Percentiles rank a stretch among this genome's conserved stretches.
phyloP scores from a whole-genome alignment of 345 rosid species.

The Dimocarpus longan region DNA sequence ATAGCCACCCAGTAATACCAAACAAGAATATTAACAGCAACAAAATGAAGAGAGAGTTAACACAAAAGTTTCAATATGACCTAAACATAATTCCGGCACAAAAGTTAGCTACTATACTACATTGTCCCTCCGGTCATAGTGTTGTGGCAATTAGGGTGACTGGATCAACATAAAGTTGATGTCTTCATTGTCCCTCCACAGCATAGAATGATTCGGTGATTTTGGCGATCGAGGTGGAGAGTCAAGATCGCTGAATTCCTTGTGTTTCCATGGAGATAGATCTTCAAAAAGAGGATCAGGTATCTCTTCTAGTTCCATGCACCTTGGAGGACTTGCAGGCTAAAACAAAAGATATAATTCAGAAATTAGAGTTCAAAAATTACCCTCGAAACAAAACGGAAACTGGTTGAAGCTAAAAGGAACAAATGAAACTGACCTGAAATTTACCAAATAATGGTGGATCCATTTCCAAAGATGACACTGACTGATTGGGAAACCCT shows the following conservation, averaged over 20 bases:
- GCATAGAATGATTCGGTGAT: conserved; percentile 24
- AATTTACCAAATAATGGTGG: not conserved
- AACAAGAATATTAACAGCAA: no score
- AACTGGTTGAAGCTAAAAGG: not conserved
- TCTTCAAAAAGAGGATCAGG: conserved; percentile 22
- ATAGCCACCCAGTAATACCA: no score
- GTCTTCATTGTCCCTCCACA: conserved; percentile 30
- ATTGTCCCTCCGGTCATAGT: not conserved
- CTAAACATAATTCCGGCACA: no score
- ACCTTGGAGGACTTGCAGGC: conserved; percentile 31
- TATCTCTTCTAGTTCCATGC: conserved; percentile 36
- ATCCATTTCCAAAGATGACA: conserved; percentile 11
- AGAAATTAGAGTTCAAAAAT: not conserved
- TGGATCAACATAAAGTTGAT: conserved; percentile 36
- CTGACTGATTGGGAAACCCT: conserved; percentile 27
- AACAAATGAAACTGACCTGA: conserved; percentile 25
- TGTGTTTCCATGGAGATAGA: conserved; percentile 21
- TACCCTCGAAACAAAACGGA: not conserved
- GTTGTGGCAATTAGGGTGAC: conserved; percentile 31
- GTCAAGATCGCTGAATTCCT: conserved; percentile 16
- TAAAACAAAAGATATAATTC: not conserved
- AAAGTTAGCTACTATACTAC: not conserved
- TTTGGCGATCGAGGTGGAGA: conserved; percentile 31
- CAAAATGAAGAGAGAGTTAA: no score
- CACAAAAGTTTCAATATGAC: no score